These are phyloP conservation scores for Mortierella sp. DNA, from an alignment of 371 early-diverging fungal species.

Conservation along the genomic window DNA sequence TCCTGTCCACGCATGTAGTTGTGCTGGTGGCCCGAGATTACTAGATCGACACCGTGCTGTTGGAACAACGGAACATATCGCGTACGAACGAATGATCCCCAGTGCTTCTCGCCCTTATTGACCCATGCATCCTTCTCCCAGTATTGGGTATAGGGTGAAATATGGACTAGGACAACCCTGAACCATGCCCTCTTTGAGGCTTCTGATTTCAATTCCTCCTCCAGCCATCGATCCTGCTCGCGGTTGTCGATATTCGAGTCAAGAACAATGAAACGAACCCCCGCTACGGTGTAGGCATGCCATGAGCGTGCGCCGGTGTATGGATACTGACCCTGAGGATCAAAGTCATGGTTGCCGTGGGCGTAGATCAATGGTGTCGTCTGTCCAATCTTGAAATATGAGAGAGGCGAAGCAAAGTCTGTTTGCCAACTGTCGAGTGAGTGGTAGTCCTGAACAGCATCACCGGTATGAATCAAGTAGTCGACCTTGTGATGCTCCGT, in stretches of 20 bases:
- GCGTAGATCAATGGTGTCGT: slow-evolving; percentile 74
- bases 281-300: slow-evolving; percentile 72
- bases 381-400: slow-evolving; percentile 64
- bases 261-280: slow-evolving; percentile 74
- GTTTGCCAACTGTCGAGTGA: slow-evolving; percentile 78
- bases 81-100: slow-evolving; percentile 77
- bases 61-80: slow-evolving; percentile 77
- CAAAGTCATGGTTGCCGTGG: slow-evolving; percentile 84
- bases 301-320: slow-evolving; percentile 63
- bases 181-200: slow-evolving; percentile 68
- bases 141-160: slow-evolving; percentile 85
- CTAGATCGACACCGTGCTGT: slow-evolving; percentile 73
- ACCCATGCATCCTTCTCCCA: slow-evolving; percentile 83
- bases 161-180: slow-evolving; percentile 76
- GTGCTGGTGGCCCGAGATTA: slow-evolving; percentile 86
- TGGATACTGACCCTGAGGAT: slow-evolving; percentile 57
- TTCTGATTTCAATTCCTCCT: slow-evolving; percentile 63
- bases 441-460: slow-evolving; percentile 70
- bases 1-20: slow-evolving; percentile 77
- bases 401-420: slow-evolving; percentile 75
- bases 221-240: slow-evolving; percentile 72
- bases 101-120: slow-evolving; percentile 70
- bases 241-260: slow-evolving; percentile 75
- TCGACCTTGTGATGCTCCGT: slow-evolving; percentile 56
- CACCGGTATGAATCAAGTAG: slow-evolving; percentile 73